Conservation (phyloP, 768 basidiomycete species). For the Boletales sp. region DNA sequence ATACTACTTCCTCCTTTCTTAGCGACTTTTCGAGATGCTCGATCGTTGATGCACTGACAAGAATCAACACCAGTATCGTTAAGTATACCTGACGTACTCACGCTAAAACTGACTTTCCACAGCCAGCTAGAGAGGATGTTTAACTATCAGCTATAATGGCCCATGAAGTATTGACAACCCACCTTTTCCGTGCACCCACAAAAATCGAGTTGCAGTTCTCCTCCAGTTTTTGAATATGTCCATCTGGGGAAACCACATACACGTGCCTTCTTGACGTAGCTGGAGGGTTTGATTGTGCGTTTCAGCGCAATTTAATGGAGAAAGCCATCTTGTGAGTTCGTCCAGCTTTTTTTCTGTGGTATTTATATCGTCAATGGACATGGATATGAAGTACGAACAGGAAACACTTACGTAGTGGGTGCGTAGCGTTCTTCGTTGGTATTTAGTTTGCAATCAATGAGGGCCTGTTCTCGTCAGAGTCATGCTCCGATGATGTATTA, state of each 20-base stretch:
- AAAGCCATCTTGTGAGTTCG: conserved; percentile 1
- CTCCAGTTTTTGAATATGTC: background rate
- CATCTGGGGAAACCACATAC: background rate
- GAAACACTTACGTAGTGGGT: background rate
- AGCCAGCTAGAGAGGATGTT: background rate
- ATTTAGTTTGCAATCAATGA: background rate
- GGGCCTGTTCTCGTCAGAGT: background rate
- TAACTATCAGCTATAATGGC: background rate
- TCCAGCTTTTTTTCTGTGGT: background rate
- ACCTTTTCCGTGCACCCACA: conserved; percentile 6
- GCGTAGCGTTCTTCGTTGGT: background rate
- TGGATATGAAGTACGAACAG: background rate
- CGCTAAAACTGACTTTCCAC: conserved; percentile 2
- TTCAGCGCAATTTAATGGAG: background rate
- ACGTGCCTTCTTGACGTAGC: conserved; percentile 1
- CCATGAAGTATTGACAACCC: background rate
- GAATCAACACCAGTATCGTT: background rate
- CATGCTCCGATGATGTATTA: no score
- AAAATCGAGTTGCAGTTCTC: background rate
- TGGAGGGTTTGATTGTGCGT: background rate
- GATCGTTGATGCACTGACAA: conserved; percentile 1
- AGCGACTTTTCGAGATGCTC: background rate
- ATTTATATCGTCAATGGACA: background rate
- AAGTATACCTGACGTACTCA: background rate
- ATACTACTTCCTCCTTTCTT: background rate